Evolutionary conservation across 2,329 filamentous ascomycete species (phyloP).

Genomic region (Xylariomycetidae sp.): DNA sequence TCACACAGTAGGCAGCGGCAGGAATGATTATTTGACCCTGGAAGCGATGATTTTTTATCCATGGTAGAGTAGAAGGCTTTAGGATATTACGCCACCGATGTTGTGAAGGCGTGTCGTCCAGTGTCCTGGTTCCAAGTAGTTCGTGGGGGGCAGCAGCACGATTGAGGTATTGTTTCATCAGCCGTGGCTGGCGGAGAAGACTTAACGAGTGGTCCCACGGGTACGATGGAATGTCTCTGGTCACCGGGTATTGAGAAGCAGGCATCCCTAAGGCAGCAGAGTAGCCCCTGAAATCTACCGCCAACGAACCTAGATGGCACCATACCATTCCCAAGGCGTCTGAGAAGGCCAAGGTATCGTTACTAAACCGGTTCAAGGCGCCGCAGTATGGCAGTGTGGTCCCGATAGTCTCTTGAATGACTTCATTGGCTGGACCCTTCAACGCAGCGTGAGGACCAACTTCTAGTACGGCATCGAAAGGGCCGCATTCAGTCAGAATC

Average conservation of each 20-base stretch:
- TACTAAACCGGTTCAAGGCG: not conserved
- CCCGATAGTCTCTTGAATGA: not conserved
- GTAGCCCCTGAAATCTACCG: too few species aligned
- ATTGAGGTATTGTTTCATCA: slow-evolving; percentile 1
- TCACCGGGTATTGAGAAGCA: too few species aligned
- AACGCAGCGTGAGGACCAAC: not conserved
- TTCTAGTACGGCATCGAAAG: not conserved
- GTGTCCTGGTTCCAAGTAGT: slow-evolving; percentile 8
- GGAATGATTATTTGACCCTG: slow-evolving; percentile 11
- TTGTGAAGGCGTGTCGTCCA: slow-evolving; percentile 5
- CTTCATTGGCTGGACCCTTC: not conserved
- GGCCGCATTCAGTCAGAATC: slow-evolving; percentile 12
- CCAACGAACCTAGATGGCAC: not conserved
- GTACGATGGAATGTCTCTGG: slow-evolving; percentile 14
- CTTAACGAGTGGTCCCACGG: slow-evolving; percentile 10
- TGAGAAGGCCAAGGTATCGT: not conserved
- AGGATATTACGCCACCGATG: slow-evolving; percentile 11
- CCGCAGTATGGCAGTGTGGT: not conserved
- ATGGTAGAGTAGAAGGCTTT: slow-evolving; percentile 5
- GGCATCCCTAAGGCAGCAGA: too few species aligned
- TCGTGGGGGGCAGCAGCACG: slow-evolving; percentile 1
- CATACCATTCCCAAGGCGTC: not conserved
- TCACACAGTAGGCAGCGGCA: slow-evolving; percentile 8
- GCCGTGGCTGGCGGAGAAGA: slow-evolving; percentile 13
- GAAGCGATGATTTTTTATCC: slow-evolving; percentile 10